Percentiles rank a stretch among this genome's conserved stretches.
phyloP scores from a whole-genome alignment of 140 eudicot species.

The Anethum foeniculum region DNA sequence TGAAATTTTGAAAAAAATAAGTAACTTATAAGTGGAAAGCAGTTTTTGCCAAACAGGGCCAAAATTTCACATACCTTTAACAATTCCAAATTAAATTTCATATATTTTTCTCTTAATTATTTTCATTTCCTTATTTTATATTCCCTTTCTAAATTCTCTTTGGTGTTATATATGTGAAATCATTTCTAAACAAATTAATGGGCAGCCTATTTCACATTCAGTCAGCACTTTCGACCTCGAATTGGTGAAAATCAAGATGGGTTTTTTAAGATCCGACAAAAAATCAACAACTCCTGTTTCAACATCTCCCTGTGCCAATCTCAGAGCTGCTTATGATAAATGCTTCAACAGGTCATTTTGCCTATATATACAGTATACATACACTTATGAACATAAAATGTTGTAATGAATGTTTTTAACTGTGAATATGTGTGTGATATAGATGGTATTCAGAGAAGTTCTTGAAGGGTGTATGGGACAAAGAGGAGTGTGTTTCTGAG shows the following conservation, averaged over 20 bases:
- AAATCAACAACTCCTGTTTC: conserved; percentile 34
- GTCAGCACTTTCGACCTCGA: not conserved
- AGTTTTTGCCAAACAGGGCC: no score
- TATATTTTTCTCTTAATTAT: no score
- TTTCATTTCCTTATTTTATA: no score
- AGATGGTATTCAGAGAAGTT: conserved; percentile 96
- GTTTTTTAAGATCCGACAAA: conserved; percentile 23
- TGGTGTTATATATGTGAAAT: no score
- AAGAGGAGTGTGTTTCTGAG: conserved; percentile 77
- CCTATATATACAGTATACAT: not conserved
- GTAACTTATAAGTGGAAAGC: no score
- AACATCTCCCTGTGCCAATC: conserved; percentile 87
- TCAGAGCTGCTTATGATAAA: conserved; percentile 70
- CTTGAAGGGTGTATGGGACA: conserved; percentile 85
- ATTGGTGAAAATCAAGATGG: not conserved
- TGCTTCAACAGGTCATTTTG: conserved; percentile 71
- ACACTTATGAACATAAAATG: not conserved
- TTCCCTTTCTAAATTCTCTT: no score
- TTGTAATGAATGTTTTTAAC: not conserved
- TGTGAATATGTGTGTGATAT: not conserved
- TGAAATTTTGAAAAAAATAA: no score
- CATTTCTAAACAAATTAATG: no score
- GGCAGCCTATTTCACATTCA: not conserved
- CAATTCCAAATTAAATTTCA: no score
- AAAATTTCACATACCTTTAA: no score